Conservation (phyloP, 176 grass and related monocot species). For the Oryza australiensis region DNA sequence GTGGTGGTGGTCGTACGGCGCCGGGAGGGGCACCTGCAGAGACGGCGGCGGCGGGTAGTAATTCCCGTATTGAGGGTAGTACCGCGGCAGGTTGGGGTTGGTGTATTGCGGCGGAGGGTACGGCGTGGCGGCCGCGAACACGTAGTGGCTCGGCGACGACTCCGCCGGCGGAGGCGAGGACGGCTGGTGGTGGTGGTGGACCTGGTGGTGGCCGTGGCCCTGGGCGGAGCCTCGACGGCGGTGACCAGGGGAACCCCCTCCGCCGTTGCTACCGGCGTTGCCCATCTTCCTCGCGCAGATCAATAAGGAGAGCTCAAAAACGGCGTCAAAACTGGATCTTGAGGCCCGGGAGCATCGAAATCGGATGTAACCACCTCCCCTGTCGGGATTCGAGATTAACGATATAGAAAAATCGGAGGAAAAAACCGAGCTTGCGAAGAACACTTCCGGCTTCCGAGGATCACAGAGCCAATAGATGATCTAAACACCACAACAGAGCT, state of each 20-base stretch:
- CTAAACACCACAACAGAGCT: background rate
- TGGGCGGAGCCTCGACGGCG: constrained; percentile 66
- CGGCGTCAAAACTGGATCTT: constrained; percentile 34
- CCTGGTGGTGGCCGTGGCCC: constrained; percentile 53
- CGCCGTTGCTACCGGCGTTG: constrained; percentile 58
- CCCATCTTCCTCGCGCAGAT: constrained; percentile 45
- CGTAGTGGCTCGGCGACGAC: constrained; percentile 73
- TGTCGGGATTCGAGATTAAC: background rate
- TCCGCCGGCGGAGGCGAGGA: constrained; percentile 35
- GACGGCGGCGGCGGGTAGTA: constrained; percentile 69
- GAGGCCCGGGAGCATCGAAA: constrained; percentile 30
- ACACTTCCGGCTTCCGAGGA: background rate
- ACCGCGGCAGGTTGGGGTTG: constrained; percentile 76
- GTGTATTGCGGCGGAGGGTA: constrained; percentile 76
- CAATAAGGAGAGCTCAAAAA: constrained; percentile 11
- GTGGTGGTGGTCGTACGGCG: constrained; percentile 82
- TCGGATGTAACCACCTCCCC: constrained; percentile 10
- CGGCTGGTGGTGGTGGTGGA: constrained; percentile 46
- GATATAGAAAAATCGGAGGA: background rate
- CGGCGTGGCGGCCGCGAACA: constrained; percentile 89
- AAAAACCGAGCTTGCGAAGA: background rate
- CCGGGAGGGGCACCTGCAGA: constrained; percentile 64
- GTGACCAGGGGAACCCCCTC: constrained; percentile 56
- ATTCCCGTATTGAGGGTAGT: constrained; percentile 69
- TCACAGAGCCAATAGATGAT: background rate